Percentiles rank a stretch among this genome's conserved stretches.
Evolutionary conservation across 2,329 filamentous ascomycete genomes (phyloP).

Genomic region (Monilinia vaccinii-corymbosi): DNA sequence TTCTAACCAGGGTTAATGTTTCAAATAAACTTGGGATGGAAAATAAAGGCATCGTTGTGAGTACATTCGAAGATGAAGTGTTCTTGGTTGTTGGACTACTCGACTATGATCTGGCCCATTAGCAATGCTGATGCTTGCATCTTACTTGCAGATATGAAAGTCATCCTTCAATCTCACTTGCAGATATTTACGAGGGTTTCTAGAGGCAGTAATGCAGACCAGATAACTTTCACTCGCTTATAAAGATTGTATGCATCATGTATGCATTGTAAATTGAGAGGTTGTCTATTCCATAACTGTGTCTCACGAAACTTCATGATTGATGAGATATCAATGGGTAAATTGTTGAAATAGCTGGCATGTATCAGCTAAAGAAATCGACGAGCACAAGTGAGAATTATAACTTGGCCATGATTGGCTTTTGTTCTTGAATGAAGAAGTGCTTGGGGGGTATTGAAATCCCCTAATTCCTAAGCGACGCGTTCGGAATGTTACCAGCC

Average conservation of each 20-base stretch:
- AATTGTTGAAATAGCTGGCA: background rate
- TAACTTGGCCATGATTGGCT: background rate
- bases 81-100: background rate
- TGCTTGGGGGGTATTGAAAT: background rate
- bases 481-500: background rate
- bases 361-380: background rate
- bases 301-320: background rate
- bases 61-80: background rate
- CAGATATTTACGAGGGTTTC: background rate
- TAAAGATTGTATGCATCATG: background rate
- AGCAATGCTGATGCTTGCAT: background rate
- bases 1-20: background rate
- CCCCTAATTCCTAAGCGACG: slow-evolving; percentile 2
- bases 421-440: background rate
- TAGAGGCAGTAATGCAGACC: background rate
- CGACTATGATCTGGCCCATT: background rate
- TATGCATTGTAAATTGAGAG: background rate
- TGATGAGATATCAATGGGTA: too few relatives aligned
- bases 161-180: slow-evolving; percentile 1
- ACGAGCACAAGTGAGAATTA: background rate
- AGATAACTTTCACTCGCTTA: background rate
- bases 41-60: background rate
- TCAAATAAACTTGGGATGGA: background rate
- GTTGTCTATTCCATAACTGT: background rate
- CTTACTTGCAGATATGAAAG: background rate